Conservation (phyloP, 805 yeast species). For the Ogataea kodamae region DNA sequence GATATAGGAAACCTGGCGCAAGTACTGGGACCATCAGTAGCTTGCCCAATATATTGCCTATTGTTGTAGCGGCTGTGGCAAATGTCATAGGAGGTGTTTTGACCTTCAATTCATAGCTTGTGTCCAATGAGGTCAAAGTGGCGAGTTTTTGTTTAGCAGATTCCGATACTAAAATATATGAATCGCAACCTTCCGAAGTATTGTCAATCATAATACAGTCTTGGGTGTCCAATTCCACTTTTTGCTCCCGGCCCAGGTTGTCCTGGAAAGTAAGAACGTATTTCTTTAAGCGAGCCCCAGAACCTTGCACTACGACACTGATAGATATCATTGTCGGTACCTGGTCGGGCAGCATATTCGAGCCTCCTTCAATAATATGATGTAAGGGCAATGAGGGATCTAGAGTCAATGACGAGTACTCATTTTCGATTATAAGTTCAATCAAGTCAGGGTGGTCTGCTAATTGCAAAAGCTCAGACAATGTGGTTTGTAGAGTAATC, state of each 20-base stretch:
- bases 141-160: constrained; percentile 34
- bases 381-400: constrained; percentile 17
- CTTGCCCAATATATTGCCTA: neutral
- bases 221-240: constrained; percentile 33
- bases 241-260: constrained; percentile 11
- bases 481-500: constrained; percentile 19
- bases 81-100: neutral
- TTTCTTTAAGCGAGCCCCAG: constrained; percentile 11
- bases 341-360: constrained; percentile 14
- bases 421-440: constrained; percentile 18
- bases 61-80: neutral
- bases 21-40: neutral
- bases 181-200: constrained; percentile 27
- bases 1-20: neutral
- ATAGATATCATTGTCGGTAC: constrained; percentile 21
- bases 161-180: constrained; percentile 39
- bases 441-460: constrained; percentile 7
- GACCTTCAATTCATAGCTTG: constrained; percentile 1
- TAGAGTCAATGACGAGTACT: constrained; percentile 13
- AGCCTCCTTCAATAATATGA: constrained; percentile 17
- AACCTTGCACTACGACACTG: constrained; percentile 7
- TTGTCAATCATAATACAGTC: constrained; percentile 41
- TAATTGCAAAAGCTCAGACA: constrained; percentile 13
- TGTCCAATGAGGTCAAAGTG: constrained; percentile 15
- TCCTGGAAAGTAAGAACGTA: constrained; percentile 28